Conservation (phyloP, 2,329 filamentous ascomycete species). For the Trichophyton benhamiae region DNA sequence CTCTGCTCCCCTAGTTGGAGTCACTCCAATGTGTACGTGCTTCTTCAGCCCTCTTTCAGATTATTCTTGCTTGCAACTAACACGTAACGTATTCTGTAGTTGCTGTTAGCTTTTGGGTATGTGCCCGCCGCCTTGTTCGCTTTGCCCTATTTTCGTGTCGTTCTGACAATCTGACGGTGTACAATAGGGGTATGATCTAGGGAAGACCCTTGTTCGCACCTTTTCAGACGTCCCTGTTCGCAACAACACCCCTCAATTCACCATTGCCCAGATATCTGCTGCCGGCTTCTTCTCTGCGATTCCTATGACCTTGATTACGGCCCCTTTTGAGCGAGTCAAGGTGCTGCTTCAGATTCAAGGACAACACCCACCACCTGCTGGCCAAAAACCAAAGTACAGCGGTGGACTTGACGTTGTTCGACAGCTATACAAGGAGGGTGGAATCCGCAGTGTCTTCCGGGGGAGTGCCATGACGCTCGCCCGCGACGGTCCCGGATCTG, state of each 20-base stretch:
- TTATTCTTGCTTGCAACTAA: constrained; percentile 4
- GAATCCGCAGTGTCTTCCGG: constrained; percentile 81
- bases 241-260: constrained; percentile 53
- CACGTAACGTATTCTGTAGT: constrained; percentile 30
- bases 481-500: constrained; percentile 81
- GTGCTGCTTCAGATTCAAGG: constrained; percentile 96
- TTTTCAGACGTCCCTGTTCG: constrained; percentile 51
- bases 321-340: constrained; percentile 96
- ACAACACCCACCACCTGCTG: constrained; percentile 70
- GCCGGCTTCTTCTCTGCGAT: constrained; percentile 97
- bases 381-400: constrained; percentile 83
- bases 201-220: constrained; percentile 70
- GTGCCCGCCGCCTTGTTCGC: constrained; percentile 9
- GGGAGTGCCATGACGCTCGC: constrained; percentile 84
- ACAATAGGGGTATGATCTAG: constrained; percentile 77
- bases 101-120: constrained; percentile 54
- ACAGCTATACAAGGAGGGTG: constrained; percentile 85
- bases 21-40: constrained; percentile 94
- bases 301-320: constrained; percentile 96
- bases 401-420: constrained; percentile 82
- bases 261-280: constrained; percentile 74
- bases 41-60: not conserved
- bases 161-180: constrained; percentile 3
- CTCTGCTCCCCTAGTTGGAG: constrained; percentile 82
- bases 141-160: not conserved